Base-by-base conservation (phyloP, 2,329 filamentous ascomycete genomes). In the Graphium sp. region DNA sequence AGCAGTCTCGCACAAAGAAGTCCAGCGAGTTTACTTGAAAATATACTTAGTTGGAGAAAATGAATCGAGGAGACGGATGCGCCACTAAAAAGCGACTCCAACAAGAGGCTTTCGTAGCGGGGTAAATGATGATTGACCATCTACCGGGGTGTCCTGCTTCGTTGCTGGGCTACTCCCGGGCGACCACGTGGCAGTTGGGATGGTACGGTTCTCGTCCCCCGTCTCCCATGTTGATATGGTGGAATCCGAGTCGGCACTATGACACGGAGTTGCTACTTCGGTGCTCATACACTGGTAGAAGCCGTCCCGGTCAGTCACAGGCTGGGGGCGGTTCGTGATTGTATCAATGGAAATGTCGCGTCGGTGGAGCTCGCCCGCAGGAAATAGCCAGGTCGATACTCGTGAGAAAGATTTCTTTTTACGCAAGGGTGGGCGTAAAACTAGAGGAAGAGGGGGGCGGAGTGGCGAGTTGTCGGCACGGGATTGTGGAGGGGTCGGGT, bases 361-460 rank as follows among this genome's bases (percentile, higher is more conserved):
- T 18, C 42, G 46, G 30, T 48, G 45, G 32, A 53, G 43, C 25
- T 47, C 39, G 20, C 50, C 39, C 12, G 48, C 45, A 24, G 61
- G 55, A 37, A 64, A 67, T 16, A 74, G 52, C 67, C 69, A 74
- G 37, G 47, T 60, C 3, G 69, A 73, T 7, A 74, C 64, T 11
- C 60, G 57, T 7, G 67, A 69, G 41, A 76, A 74, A 0, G 69
- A 73, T 41, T 74, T 75, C 55, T 74, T 75, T 54, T 74, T 74
- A 33, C 70, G 55, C 35, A 74, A 43, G 2, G 66, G 66, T 6
- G 67, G 68, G n/a, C 63, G 61, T 32, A 71, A 54, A 11, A 69
- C 60, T 15, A 73, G 55, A 0, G 68, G 67, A 5, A 72, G 49
- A 3, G 69, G 68, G 2, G 67, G 68, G 3, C 65, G 62, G 2